These are phyloP conservation scores for Stephania japonica DNA, from an alignment of 164 flowering plant species.

Conservation along the genomic window DNA sequence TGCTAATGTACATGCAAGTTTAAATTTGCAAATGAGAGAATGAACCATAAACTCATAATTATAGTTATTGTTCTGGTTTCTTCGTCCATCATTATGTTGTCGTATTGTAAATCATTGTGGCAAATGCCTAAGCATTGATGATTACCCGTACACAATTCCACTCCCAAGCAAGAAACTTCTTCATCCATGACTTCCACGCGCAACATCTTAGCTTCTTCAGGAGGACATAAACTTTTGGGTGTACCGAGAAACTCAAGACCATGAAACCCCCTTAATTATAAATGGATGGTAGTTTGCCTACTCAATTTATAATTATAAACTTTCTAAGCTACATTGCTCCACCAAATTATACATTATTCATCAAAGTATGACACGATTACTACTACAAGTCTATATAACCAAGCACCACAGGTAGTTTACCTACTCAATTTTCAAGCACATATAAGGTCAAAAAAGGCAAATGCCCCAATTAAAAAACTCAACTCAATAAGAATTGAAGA, in stretches of 20 bases:
- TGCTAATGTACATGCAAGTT: not conserved
- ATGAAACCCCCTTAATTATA: constrained; percentile 85
- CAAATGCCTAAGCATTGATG: constrained; percentile 62
- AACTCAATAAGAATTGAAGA: too few relatives aligned
- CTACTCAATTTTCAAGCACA: not conserved
- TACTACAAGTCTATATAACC: not conserved
- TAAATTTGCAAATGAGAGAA: not conserved
- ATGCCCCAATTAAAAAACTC: too few relatives aligned
- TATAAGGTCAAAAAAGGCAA: not conserved
- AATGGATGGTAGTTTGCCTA: too few relatives aligned
- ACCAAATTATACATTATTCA: not conserved
- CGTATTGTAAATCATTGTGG: constrained; percentile 95
- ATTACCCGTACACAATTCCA: constrained; percentile 26
- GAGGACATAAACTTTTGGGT: constrained; percentile 44
- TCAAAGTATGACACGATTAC: not conserved
- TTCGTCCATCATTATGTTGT: constrained; percentile 92
- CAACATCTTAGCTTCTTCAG: constrained; percentile 38
- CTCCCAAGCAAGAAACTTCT: constrained; percentile 48
- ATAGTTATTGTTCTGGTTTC: constrained; percentile 60
- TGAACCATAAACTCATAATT: constrained; percentile 46
- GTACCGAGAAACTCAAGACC: constrained; percentile 56
- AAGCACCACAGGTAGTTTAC: not conserved
- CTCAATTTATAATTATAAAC: too few relatives aligned
- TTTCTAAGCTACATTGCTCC: not conserved
- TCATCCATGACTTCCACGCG: constrained; percentile 44